phyloP scores from a whole-genome alignment of 2,329 filamentous ascomycete genomes.

The Colletotrichum orbiculare region DNA sequence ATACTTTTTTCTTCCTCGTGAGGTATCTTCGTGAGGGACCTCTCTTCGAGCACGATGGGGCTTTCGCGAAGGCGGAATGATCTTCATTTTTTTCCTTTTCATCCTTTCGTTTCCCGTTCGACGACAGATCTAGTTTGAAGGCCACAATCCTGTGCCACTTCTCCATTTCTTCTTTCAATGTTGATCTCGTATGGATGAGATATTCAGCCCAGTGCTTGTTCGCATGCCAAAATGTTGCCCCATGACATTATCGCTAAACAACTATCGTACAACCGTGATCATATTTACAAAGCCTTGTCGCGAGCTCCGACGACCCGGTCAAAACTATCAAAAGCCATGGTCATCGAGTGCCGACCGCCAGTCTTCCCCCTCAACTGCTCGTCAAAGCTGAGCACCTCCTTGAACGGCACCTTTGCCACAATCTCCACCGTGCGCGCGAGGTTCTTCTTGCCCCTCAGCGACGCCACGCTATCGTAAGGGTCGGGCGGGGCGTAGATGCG shows the following conservation, averaged over 20 bases:
- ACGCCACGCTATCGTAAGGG: constrained; percentile 76
- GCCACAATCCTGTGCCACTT: too few species aligned
- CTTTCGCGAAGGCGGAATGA: too few species aligned
- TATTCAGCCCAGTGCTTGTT: too few species aligned
- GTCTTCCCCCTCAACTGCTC: constrained; percentile 90
- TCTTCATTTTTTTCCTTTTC: too few species aligned
- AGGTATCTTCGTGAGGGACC: too few species aligned
- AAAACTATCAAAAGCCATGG: constrained; percentile 69
- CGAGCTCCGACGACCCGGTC: constrained; percentile 65
- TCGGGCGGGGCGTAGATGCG: constrained; percentile 90
- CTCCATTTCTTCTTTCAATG: too few species aligned
- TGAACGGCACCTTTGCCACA: constrained; percentile 87
- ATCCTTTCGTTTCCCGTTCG: too few species aligned
- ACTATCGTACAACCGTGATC: constrained; percentile 1
- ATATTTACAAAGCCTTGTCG: constrained; percentile 58
- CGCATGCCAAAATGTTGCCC: too few species aligned
- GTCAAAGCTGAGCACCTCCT: constrained; percentile 96
- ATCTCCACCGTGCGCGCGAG: constrained; percentile 70
- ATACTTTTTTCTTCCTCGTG: not conserved
- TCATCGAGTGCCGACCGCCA: constrained; percentile 76
- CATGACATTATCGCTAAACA: not conserved
- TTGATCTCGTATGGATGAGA: too few species aligned
- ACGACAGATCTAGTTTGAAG: too few species aligned
- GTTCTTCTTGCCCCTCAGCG: constrained; percentile 61
- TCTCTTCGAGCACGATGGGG: too few species aligned